Conservation (phyloP, 768 basidiomycete genomes). For the Tylopilus plumbeoviolaceoides region DNA sequence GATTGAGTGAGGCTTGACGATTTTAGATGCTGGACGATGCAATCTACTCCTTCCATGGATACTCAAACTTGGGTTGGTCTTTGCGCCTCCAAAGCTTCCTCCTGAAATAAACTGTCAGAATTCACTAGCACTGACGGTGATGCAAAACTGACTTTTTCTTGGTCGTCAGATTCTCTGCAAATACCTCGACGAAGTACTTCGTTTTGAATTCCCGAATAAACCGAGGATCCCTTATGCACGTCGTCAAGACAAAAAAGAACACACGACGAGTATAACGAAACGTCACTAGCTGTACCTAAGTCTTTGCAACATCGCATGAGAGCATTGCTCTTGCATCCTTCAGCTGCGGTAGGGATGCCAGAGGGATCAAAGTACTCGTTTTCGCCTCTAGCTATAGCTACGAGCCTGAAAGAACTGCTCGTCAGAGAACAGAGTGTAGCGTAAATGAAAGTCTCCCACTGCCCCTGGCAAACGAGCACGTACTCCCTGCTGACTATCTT, state of each 20-base stretch:
- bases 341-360: constrained; percentile 89
- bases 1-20: neutral
- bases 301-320: constrained; percentile 98
- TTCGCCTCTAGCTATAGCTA: constrained; percentile 89
- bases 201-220: constrained; percentile 93
- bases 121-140: neutral
- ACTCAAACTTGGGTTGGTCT: constrained; percentile 80
- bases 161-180: constrained; percentile 74
- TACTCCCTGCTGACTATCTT: constrained; percentile 91
- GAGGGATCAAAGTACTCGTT: constrained; percentile 93
- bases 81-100: constrained; percentile 89
- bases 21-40: neutral
- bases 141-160: constrained; percentile 78
- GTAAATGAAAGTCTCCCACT: constrained; percentile 43
- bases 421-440: neutral
- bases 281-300: constrained; percentile 85
- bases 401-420: constrained; percentile 49
- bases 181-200: constrained; percentile 80
- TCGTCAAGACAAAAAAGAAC: neutral
- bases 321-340: constrained; percentile 95
- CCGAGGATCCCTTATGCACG: constrained; percentile 73
- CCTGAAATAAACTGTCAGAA: constrained; percentile 40
- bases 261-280: neutral
- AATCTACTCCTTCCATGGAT: constrained; percentile 76
- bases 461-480: constrained; percentile 87